phyloP scores from a whole-genome alignment of 1,139 yeast genomes.

The Nakaseomyces nivariensis region DNA sequence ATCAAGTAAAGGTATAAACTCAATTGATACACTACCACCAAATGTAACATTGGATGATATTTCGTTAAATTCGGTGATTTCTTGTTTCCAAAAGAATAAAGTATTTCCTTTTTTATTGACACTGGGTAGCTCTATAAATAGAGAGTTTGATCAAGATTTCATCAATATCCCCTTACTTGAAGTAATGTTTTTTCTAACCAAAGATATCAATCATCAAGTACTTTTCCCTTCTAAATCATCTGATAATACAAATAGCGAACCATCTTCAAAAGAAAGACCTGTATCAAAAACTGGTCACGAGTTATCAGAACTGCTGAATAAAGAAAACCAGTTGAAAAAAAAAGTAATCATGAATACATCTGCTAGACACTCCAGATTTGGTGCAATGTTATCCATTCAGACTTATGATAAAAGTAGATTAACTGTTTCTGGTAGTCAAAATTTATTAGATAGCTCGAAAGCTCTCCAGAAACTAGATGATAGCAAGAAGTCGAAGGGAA shows the following conservation, averaged over 20 bases:
- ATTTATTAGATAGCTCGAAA: conserved; percentile 38
- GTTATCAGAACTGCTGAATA: conserved; percentile 44
- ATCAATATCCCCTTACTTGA: conserved; percentile 63
- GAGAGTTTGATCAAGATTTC: conserved; percentile 50
- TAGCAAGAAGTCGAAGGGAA: conserved; percentile 54
- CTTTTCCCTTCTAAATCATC: neutral
- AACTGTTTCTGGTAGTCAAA: conserved; percentile 72
- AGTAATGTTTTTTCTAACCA: conserved; percentile 52
- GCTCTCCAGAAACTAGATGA: conserved; percentile 54
- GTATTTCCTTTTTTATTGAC: conserved; percentile 66
- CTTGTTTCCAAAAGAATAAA: conserved; percentile 52
- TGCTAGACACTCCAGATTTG: conserved; percentile 85
- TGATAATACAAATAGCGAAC: neutral
- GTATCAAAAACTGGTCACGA: conserved; percentile 26
- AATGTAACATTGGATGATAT: conserved; percentile 57
- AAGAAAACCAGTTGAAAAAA: conserved; percentile 48
- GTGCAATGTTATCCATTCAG: conserved; percentile 68
- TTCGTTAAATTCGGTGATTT: conserved; percentile 48
- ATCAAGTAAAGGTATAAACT: conserved; percentile 29
- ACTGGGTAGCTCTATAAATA: conserved; percentile 52
- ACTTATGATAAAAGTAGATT: conserved; percentile 47
- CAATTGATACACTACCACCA: conserved; percentile 41
- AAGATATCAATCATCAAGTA: conserved; percentile 34
- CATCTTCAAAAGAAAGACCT: neutral
- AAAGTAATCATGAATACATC: conserved; percentile 44